Percentiles rank a stretch among this genome's conserved stretches.
Conservation (phyloP, 768 basidiomycete species). For the Collybia mongolica region DNA sequence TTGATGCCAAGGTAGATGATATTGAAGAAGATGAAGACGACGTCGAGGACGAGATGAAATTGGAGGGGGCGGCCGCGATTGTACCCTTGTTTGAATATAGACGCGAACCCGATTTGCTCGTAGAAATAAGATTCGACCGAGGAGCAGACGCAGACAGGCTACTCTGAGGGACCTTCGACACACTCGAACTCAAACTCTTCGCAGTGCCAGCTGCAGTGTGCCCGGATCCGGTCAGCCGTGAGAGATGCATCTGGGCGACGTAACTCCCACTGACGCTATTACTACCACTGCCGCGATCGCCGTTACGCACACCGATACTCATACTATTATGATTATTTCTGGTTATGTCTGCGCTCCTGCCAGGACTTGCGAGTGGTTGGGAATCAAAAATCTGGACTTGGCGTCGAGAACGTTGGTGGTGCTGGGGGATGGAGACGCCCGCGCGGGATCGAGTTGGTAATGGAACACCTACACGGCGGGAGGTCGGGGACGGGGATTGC, state of each 20-base stretch:
- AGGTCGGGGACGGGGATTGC: slow-evolving; percentile 67
- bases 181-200: slow-evolving; percentile 35
- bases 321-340: slow-evolving; percentile 22
- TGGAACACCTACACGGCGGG: slow-evolving; percentile 80
- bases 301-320: slow-evolving; percentile 26
- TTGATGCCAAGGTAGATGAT: slow-evolving; percentile 38
- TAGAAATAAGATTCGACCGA: slow-evolving; percentile 1
- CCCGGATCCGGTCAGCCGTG: slow-evolving; percentile 26
- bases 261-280: slow-evolving; percentile 40
- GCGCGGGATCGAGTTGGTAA: slow-evolving; percentile 61
- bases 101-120: slow-evolving; percentile 7
- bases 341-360: slow-evolving; percentile 32
- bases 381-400: slow-evolving; percentile 84
- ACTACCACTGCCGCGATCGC: slow-evolving; percentile 31
- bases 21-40: slow-evolving; percentile 56
- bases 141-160: slow-evolving; percentile 31
- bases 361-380: slow-evolving; percentile 69
- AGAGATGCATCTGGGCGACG: slow-evolving; percentile 39
- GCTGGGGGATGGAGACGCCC: slow-evolving; percentile 60
- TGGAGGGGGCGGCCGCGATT: slow-evolving; percentile 10
- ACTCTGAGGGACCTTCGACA: slow-evolving; percentile 36
- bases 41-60: slow-evolving; percentile 31
- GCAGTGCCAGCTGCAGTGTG: slow-evolving; percentile 26
- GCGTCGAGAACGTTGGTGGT: slow-evolving; percentile 47
- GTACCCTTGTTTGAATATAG: slow-evolving; percentile 12